Evolutionary conservation across 352 stramenopile species (phyloP), one percentile per base, ranked within the genome.

Genomic region (Globisporangium apiculatum): DNA sequence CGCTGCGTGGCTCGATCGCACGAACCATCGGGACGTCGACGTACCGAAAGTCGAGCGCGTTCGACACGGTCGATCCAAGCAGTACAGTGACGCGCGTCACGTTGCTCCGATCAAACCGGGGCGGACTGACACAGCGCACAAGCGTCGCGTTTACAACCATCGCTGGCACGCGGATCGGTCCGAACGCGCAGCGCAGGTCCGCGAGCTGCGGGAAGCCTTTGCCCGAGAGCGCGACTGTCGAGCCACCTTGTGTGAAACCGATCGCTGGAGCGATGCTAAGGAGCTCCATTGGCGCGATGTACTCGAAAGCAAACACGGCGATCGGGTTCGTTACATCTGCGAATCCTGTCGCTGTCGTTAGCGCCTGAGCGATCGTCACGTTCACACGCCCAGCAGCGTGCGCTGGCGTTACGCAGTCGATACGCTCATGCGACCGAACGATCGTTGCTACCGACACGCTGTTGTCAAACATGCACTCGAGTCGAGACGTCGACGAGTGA

Each of bases 101-200:
- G 3, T 62, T 24, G 7, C 57, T 40, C 46, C 51, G 40, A 5
- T 37, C 62, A 40, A 76, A 61, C 9, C 61, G 67, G n/a, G 69
- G 67, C 45, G 74, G 72, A 35, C 61, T 74, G 37, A 42, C n/a
- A 31, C 74, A 81, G 0, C 17, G 48, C 1, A 83, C 10, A 15
- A 48, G 50, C 1, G 72, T 69, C 1, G 11, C 37, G 40, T 79
- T 83, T 5, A 75, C 18, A 43, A 68, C 73, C 5, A 57, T 10
- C 0, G 71, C 65, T 40, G 53, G 18, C 0, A 60, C 65, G 38
- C 9, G 38, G 24, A 67, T 24, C 11, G 68, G 57, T 0, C 70
- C 72, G 52, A 86, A 86, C 7, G 51, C 47, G 31, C 73, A 86
- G 6, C 35, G 50, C 42, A 86, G 55, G 2, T 69, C 64, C 10